Evolutionary conservation across 768 basidiomycete genomes (phyloP), one percentile per base, ranked within the genome.

Genomic region (Amanita exitialis): DNA sequence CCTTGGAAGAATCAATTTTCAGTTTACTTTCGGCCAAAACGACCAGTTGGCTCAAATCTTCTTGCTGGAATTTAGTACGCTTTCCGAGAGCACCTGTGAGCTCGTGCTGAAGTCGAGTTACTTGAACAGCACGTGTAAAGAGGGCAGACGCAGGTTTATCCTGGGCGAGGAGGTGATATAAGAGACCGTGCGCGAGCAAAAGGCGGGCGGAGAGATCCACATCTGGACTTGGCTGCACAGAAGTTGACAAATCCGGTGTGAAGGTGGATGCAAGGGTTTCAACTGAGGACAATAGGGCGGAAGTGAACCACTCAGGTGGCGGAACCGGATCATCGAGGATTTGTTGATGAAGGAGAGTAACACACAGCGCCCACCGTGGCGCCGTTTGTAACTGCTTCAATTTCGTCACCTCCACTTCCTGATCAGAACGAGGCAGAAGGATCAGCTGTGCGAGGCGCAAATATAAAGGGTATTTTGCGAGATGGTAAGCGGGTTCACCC

Each of bases 401-500:
- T 20, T 25, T 48, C 18, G 45, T 35, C 4, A 34, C n/a, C 10
- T 36, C 45, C 1, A 10, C 15, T 36, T 36, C 18, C 2, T 23
- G 5, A 27, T 12, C 9, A 2, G 76, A 73, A 8, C 68, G 64
- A 15, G 50, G 37, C 54, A 95, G 67, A 43, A 96, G 70, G 21
- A 89, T 68, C n/a, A 51, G n/a, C 58, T 86, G 78, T 0, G 94
- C 79, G 49, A 94, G 68, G 27, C 82, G 77, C 44, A 98, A 75
- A 59, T 95, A 82, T 18, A 77, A 64, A 5, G 92, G 76, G 34
- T 66, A 68, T 58, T 74, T 74, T 6, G 83, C 76, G 41, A 98
- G 86, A 64, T 98, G 96, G 67, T 98, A 99, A 0, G 90, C 91
- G 7, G 96, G 96, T 68, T 98, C 96, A 3, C 96, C 96, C 3